Evolutionary conservation across 2,329 filamentous ascomycete genomes (phyloP).

Genomic region (Xylariales sp.): DNA sequence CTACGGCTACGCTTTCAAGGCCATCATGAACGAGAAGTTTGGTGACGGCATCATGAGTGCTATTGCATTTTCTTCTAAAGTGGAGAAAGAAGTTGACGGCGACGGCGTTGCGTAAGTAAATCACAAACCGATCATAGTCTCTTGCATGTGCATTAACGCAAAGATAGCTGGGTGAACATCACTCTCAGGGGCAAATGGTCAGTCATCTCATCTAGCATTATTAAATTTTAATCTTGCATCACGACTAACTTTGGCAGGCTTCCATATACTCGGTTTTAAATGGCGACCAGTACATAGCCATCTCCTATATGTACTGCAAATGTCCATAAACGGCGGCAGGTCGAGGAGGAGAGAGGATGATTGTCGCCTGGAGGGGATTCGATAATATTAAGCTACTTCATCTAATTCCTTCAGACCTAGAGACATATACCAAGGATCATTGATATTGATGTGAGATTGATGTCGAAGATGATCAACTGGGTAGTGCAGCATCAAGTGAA

Average conservation of each 20-base stretch:
- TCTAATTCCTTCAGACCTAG: no score
- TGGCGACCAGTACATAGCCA: no score
- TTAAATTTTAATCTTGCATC: background rate
- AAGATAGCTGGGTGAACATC: background rate
- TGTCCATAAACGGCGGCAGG: no score
- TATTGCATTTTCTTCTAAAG: conserved; percentile 83
- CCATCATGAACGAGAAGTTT: conserved; percentile 91
- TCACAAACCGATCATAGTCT: background rate
- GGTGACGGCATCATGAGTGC: conserved; percentile 96
- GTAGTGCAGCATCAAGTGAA: no score
- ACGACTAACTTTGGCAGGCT: background rate
- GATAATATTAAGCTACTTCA: no score
- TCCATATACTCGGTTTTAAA: background rate
- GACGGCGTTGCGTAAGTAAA: conserved; percentile 56
- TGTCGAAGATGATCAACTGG: no score
- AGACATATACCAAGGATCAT: no score
- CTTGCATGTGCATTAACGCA: background rate
- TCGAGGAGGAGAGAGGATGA: no score
- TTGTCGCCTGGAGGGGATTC: no score
- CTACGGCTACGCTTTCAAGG: conserved; percentile 95
- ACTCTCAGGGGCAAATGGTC: background rate
- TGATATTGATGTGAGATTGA: no score
- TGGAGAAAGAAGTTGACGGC: conserved; percentile 89
- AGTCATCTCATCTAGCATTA: background rate
- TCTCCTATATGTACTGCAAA: no score